Base-by-base conservation (phyloP, 495 filamentous ascomycete species). In the Letharia lupina region DNA sequence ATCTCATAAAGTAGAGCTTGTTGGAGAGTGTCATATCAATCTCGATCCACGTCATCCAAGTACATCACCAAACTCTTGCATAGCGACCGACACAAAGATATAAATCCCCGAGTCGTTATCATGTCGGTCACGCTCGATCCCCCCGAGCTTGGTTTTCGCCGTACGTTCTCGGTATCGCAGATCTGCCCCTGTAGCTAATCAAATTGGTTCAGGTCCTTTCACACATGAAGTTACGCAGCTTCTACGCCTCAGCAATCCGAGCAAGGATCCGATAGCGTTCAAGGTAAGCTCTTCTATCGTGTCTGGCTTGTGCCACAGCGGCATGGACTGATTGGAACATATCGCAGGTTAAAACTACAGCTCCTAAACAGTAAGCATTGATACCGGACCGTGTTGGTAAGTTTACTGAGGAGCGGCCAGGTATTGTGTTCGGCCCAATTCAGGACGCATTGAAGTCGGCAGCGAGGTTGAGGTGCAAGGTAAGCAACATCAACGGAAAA, bases 381-480 rank as follows among this genome's bases (percentile, higher is more conserved):
- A 59, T 68, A 40, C 23, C 40, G 42, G 47, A 67, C 41, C 61
- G 63, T 52, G 52, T 39, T 62, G 33, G 44, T 59, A 65, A 60
- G 69, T 68, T 72, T 59, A 71, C 74, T 75, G 67, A 79, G 50
- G 28, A 33, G 47, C 50, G 65, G 62, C 54, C 69, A 98, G 93
- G 79, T 98, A 98, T 78, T 98, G 94, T 74, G 94, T 98, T 42
- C 89, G 95, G 66, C 95, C 95, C 56, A 98, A 98, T 78, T 96
- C 93, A 40, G 94, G 94, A 60, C 89, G 91, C 73, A 92, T 98
- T 76, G 91, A 96, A 72, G 84, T 91, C 28, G 90, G 91, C 61
- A 84, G 87, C 72, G 83, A 88, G 69, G 91, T 97, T 65, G 91
- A 96, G 75, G 93, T 98, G 65, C 89, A 93, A 77, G 93, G 93